Evolutionary conservation across 768 basidiomycete genomes (phyloP), one percentile per base, ranked within the genome.

Genomic region (Dioszegia aurantiaca): DNA sequence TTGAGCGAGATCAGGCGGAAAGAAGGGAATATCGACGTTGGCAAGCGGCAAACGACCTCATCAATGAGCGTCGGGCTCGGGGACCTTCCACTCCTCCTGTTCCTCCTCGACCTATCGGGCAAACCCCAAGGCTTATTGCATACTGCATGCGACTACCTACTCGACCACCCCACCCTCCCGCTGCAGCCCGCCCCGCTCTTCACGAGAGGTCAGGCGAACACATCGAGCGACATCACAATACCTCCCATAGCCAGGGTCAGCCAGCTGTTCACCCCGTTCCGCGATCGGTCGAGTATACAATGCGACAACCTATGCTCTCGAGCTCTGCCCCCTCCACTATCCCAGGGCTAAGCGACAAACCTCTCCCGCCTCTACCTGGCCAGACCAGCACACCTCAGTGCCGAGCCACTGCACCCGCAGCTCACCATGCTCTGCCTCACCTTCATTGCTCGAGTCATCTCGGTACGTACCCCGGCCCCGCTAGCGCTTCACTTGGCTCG

Each of bases 341-440:
- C 11, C 19, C 41, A 9, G 8, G 10, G 41, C 10, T 6, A 9
- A 9, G 19, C 23, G 19, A 24, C 4, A 45, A 45, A 26, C 44
- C 44, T 17, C 44, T 45, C 17, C 44, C 44, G 12, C 44, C 44
- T 45, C 44, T 45, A 14, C 44, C 44, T 45, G 14, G 8, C 33
- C 33, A 33, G 14, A 6, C 33, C 14, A 33, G 33, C 6, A 33
- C 14, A 14, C 19, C 19, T 9, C 44, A 3, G 23, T 24, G 19
- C n/a, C n/a, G n/a, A n/a, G n/a, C n/a, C n/a, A n/a, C n/a, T n/a
- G n/a, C n/a, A n/a, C n/a, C n/a, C n/a, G n/a, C n/a, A n/a, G n/a
- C n/a, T n/a, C n/a, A n/a, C n/a, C n/a, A n/a, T n/a, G n/a, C n/a
- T n/a, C n/a, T n/a, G n/a, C n/a, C n/a, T n/a, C n/a, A n/a, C n/a